Evolutionary conservation across 306 rosid genomes (phyloP), one percentile per base, ranked within the genome.

Genomic region (Cucumis cinereus): DNA sequence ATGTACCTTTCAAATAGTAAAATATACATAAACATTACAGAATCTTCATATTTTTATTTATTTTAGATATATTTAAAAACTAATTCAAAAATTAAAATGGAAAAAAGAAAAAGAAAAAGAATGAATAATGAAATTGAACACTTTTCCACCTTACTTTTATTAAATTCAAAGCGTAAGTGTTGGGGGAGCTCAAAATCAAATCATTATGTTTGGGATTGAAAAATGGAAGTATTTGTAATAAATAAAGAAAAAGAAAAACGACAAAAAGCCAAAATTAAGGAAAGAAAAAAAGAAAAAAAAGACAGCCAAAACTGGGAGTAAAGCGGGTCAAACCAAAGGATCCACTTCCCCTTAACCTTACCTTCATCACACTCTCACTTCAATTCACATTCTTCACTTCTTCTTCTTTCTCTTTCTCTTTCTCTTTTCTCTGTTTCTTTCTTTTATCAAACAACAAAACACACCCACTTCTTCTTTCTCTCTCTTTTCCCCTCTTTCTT

Each of bases 321-420:
- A 61, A 36, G 84, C 84, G 93, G 88, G 93, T 93, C 55, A 16
- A 50, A 45, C 52, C 91, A 83, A 84, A 82, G 81, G 82, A 84
- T 79, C 82, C 87, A 76, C 56, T 73, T 63, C 66, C 62, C 62
- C 73, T 72, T 40, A 72, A 60, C 36, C 56, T 22, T 4, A 50
- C 28, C 10, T 49, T 61, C 68, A 6, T 64, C 72, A 41, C 82
- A 15, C 52, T 55, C 67, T 73, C 47, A 41, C 13, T 41, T 41
- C 47, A 41, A 41, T 59, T 54, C 53, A 8, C 57, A 36, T 38
- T 64, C 77, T 10, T 38, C 49, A 4, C 10, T 43, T 5, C 49
- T 8, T 43, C 14, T 1, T 43, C 49, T 43, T 43, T 43, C 54
- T 52, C 50, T 43, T 43, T 43, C 54, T 52, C 50, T 66, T 81